Evolutionary conservation across 441 rosid species (phyloP).

Genomic region (Flueggea neowawraea): DNA sequence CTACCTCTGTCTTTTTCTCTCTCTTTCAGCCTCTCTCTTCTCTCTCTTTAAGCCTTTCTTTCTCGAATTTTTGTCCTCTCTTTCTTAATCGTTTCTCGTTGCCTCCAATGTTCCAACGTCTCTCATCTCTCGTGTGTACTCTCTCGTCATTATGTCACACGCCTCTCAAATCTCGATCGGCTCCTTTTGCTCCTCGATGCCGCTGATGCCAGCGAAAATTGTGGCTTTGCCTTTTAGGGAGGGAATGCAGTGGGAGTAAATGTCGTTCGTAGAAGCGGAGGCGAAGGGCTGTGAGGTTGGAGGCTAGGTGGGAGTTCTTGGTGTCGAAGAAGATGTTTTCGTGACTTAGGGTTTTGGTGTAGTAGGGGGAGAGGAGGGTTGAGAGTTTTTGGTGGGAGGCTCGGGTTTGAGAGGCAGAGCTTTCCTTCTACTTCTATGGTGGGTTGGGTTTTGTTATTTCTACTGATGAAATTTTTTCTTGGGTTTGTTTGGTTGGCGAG

Average conservation of each 20-base stretch:
- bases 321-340: conserved; percentile 67
- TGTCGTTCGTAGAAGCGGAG: conserved; percentile 61
- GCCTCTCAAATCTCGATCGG: too few species aligned
- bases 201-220: conserved; percentile 57
- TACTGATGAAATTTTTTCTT: neutral
- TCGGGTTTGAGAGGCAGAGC: conserved; percentile 41
- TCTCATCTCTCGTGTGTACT: too few species aligned
- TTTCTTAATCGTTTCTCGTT: too few species aligned
- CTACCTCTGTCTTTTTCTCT: too few species aligned
- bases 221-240: conserved; percentile 54
- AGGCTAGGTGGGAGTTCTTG: conserved; percentile 34
- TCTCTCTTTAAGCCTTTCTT: too few species aligned
- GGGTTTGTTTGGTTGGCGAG: neutral
- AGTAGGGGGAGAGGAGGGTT: conserved; percentile 43
- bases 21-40: too few species aligned
- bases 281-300: conserved; percentile 46
- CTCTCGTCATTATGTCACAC: too few species aligned
- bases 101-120: too few species aligned
- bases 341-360: conserved; percentile 37
- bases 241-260: conserved; percentile 38
- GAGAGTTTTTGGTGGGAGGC: conserved; percentile 40
- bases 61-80: too few species aligned
- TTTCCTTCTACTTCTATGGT: conserved; percentile 61
- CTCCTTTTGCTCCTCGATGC: conserved; percentile 82
- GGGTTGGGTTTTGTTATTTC: neutral